These are phyloP conservation scores for Neoboletus magnificus DNA, from an alignment of 768 basidiomycete species.

Conservation along the genomic window DNA sequence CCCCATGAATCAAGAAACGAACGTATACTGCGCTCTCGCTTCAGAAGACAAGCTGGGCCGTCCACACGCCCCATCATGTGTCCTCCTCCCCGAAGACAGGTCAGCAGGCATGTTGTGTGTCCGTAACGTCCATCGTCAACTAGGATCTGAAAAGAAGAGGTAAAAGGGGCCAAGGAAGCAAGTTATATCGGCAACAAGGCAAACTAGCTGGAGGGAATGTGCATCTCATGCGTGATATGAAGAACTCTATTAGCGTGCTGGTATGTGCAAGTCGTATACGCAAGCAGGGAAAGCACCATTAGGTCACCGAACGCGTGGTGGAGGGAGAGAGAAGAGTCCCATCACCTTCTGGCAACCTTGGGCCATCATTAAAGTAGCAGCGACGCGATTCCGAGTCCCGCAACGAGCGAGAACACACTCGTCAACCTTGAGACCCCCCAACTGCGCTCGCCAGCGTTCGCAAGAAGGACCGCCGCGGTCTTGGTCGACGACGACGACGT, in stretches of 20 bases:
- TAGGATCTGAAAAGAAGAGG: conserved; percentile 1
- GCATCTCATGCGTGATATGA: conserved; percentile 8
- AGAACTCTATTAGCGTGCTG: conserved; percentile 21
- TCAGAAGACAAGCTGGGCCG: background rate
- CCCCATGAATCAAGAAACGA: conserved; percentile 14
- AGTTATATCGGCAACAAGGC: conserved; percentile 2
- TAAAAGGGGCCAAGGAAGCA: background rate
- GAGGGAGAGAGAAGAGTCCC: background rate
- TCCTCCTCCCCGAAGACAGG: conserved; percentile 10
- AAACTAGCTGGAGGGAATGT: background rate
- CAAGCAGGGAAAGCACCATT: background rate
- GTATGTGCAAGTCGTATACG: conserved; percentile 15
- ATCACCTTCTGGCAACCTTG: background rate
- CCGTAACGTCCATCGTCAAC: conserved; percentile 24
- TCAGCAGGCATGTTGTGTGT: conserved; percentile 18
- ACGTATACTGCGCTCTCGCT: conserved; percentile 13
- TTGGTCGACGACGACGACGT: conserved; percentile 26
- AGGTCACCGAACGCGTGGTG: background rate
- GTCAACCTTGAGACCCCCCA: conserved; percentile 15
- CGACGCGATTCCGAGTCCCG: conserved; percentile 24
- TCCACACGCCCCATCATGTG: background rate
- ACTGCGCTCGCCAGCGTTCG: conserved; percentile 27
- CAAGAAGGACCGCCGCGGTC: conserved; percentile 10
- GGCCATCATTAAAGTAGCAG: conserved; percentile 18
- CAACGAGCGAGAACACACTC: conserved; percentile 8